A percentile compares a stretch with the other conserved stretches of the same genome.
Evolutionary conservation across 306 rosid genomes (phyloP).

Genomic region (Medicago truncatula): DNA sequence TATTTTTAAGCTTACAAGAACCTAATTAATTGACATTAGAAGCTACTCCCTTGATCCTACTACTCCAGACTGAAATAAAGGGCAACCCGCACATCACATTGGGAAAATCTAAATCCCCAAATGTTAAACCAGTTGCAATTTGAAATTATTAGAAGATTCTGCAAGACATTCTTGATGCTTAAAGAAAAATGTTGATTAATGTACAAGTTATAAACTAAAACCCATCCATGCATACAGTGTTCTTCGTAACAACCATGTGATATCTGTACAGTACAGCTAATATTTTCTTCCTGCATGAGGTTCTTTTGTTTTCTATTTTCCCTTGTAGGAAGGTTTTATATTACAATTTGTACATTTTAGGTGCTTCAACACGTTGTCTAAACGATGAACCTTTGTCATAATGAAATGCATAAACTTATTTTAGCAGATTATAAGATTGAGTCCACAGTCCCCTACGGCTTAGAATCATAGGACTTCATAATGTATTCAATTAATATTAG

Average conservation of each 20-base stretch:
- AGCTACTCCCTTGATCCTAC: no score
- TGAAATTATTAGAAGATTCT: not conserved
- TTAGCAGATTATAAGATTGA: not conserved
- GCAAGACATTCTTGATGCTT: constrained; percentile 2
- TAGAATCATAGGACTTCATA: constrained; percentile 1
- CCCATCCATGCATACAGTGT: not conserved
- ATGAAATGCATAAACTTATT: constrained; percentile 12
- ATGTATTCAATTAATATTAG: constrained; percentile 32
- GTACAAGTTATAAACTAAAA: not conserved
- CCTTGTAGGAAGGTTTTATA: not conserved
- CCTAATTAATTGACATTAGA: no score
- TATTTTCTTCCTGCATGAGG: not conserved
- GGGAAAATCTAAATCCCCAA: not conserved
- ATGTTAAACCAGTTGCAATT: constrained; percentile 4
- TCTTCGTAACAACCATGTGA: constrained; percentile 15
- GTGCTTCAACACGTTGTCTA: constrained; percentile 10
- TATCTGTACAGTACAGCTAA: constrained; percentile 2
- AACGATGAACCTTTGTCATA: not conserved
- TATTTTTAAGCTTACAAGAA: no score
- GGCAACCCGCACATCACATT: not conserved
- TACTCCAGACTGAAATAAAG: not conserved
- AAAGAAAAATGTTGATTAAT: not conserved
- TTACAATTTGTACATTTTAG: not conserved
- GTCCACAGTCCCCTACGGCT: constrained; percentile 10
- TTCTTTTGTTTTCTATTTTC: constrained; percentile 6